A percentile compares a stretch with the other conserved stretches of the same genome.
Conservation (phyloP, 768 basidiomycete genomes). For the Boletus rufocinnamomeus region DNA sequence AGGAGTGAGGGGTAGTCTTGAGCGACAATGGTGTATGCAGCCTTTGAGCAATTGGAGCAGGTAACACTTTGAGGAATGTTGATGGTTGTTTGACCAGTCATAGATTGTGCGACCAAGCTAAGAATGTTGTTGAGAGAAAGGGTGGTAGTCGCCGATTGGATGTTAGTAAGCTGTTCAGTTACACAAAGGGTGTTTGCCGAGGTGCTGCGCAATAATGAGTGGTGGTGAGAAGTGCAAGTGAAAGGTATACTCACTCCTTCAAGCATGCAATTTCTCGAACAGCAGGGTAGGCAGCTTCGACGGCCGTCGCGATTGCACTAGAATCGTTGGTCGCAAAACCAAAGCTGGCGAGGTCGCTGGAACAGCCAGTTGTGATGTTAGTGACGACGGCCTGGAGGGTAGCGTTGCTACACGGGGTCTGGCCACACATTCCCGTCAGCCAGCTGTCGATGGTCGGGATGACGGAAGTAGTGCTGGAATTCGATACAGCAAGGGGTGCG, state of each 20-base stretch:
- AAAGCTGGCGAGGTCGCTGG: constrained; percentile 37
- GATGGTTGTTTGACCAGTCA: constrained; percentile 11
- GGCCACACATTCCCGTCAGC: constrained; percentile 57
- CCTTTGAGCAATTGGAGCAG: constrained; percentile 58
- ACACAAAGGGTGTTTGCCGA: constrained; percentile 51
- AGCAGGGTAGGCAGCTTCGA: constrained; percentile 59
- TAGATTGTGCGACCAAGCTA: constrained; percentile 7
- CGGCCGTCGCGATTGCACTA: constrained; percentile 35
- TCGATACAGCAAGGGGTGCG: constrained; percentile 28
- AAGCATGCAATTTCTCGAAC: constrained; percentile 59
- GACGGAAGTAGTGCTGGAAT: constrained; percentile 35
- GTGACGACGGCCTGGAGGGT: constrained; percentile 56
- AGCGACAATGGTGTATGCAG: constrained; percentile 46
- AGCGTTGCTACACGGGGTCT: constrained; percentile 55
- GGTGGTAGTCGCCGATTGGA: constrained; percentile 42
- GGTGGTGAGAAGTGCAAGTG: not conserved
- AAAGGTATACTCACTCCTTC: constrained; percentile 53
- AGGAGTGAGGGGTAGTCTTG: constrained; percentile 39
- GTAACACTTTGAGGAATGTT: constrained; percentile 40
- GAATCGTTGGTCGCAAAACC: constrained; percentile 24
- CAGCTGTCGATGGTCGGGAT: constrained; percentile 55
- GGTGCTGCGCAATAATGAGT: constrained; percentile 29
- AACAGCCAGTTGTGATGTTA: constrained; percentile 56
- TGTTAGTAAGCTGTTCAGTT: constrained; percentile 54
- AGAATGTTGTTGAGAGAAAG: constrained; percentile 24